Percentiles rank a stretch among this genome's conserved stretches.
Evolutionary conservation across 345 rosid species (phyloP).

Genomic region (Geranium rotundifolium): DNA sequence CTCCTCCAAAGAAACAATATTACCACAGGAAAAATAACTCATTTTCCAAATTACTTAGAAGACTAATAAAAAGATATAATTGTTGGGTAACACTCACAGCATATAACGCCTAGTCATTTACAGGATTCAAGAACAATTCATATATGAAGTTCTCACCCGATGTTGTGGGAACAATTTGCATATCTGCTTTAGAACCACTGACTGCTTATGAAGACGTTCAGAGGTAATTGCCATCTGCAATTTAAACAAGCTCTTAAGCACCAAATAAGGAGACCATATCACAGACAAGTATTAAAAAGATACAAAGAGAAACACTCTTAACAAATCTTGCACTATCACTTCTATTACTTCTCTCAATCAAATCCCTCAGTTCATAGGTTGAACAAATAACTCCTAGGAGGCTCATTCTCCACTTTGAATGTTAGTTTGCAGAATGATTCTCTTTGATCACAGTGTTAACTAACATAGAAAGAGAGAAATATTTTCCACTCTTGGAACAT

Average conservation of each 20-base stretch:
- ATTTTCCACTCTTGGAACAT: neutral
- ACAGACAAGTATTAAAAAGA: neutral
- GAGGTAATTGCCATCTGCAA: constrained; percentile 84
- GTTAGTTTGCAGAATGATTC: neutral
- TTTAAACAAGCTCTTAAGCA: neutral
- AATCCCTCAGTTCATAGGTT: neutral
- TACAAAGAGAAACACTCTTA: neutral
- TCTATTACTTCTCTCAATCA: neutral
- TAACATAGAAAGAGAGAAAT: too few species aligned
- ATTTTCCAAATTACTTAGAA: too few species aligned
- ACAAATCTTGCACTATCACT: neutral
- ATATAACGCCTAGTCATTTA: neutral
- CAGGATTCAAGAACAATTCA: neutral
- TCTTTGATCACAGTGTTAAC: neutral
- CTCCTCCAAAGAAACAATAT: too few species aligned
- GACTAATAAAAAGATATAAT: too few species aligned
- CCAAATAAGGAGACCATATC: neutral
- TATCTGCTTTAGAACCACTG: constrained; percentile 73
- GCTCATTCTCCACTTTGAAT: neutral
- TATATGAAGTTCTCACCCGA: constrained; percentile 34
- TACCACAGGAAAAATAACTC: too few species aligned
- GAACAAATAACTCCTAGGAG: neutral
- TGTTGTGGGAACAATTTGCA: constrained; percentile 85
- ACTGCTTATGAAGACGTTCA: constrained; percentile 83
- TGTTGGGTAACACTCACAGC: neutral